Evolutionary conservation across 352 stramenopile genomes (phyloP).

Genomic region (Globisporangium mamillatum): DNA sequence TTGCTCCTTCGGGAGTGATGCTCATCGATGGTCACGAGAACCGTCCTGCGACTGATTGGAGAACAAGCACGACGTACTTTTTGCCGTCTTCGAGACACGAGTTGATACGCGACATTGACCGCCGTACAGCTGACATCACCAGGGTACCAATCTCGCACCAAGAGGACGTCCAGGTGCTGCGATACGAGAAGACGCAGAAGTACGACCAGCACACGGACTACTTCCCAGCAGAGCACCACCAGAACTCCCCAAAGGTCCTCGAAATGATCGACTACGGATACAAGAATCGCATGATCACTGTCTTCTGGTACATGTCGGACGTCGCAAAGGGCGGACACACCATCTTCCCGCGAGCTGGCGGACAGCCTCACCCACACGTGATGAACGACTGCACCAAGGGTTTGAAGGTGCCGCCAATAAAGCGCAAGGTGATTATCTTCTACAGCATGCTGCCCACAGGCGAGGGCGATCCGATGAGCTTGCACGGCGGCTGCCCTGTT

Average conservation of each 20-base stretch:
- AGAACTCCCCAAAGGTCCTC: conserved; percentile 40
- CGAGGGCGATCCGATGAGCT: conserved; percentile 54
- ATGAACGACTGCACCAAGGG: conserved; percentile 66
- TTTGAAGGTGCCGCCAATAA: conserved; percentile 58
- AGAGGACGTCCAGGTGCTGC: conserved; percentile 68
- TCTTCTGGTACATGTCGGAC: conserved; percentile 88
- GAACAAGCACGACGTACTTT: conserved; percentile 79
- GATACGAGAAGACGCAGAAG: conserved; percentile 70
- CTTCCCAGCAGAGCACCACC: conserved; percentile 42
- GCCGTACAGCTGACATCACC: conserved; percentile 55
- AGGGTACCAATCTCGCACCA: conserved; percentile 61
- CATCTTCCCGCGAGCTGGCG: conserved; percentile 63
- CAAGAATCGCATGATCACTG: conserved; percentile 85
- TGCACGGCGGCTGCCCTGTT: conserved; percentile 69
- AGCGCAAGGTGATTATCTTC: conserved; percentile 79
- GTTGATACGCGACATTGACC: conserved; percentile 52
- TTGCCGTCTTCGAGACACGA: conserved; percentile 45
- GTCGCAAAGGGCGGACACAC: conserved; percentile 67
- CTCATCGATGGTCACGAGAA: conserved; percentile 65
- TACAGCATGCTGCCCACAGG: conserved; percentile 80
- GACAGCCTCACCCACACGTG: conserved; percentile 31
- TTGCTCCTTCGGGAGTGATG: conserved; percentile 59
- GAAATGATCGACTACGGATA: conserved; percentile 56
- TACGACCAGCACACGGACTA: conserved; percentile 78
- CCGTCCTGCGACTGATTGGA: conserved; percentile 61